These are phyloP conservation scores for Triticum turgidum DNA, from an alignment of 176 grass and related monocot genomes.

Conservation along the genomic window DNA sequence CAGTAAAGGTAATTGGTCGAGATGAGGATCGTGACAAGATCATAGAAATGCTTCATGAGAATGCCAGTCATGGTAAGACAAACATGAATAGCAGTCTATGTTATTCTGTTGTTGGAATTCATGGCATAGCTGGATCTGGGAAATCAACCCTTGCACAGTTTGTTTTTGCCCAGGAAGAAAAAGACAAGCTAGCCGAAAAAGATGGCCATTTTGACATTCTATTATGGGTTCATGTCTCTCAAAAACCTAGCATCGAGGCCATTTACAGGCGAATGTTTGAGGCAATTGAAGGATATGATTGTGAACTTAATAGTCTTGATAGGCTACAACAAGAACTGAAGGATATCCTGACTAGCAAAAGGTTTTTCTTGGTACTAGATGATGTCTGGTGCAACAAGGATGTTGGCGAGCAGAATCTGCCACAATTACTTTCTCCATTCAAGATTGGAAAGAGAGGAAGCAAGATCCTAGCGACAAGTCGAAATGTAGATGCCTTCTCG, in stretches of 20 bases:
- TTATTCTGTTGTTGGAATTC: not conserved
- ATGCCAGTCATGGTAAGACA: not conserved
- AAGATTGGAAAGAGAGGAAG: not conserved
- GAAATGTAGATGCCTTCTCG: not conserved
- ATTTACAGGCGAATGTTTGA: constrained; percentile 8
- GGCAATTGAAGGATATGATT: not conserved
- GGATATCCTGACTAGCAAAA: not conserved
- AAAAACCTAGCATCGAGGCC: not conserved
- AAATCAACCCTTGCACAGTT: constrained; percentile 43
- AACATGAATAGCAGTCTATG: too few species aligned
- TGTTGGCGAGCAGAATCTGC: not conserved
- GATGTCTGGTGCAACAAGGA: constrained; percentile 22
- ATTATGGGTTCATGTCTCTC: too few species aligned
- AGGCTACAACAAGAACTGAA: not conserved
- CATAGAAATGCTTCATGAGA: constrained; percentile 11
- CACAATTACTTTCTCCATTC: not conserved
- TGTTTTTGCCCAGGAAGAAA: not conserved
- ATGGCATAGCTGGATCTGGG: not conserved
- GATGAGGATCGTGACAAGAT: not conserved
- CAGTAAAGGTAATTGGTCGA: constrained; percentile 13
- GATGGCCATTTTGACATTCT: too few species aligned
- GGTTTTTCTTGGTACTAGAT: constrained; percentile 28
- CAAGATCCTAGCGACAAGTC: constrained; percentile 35
- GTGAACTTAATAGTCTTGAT: not conserved
- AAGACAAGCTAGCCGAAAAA: not conserved